These are phyloP conservation scores for Leptosphaerulina australis DNA, from an alignment of 2,329 filamentous ascomycete genomes.

Conservation along the genomic window DNA sequence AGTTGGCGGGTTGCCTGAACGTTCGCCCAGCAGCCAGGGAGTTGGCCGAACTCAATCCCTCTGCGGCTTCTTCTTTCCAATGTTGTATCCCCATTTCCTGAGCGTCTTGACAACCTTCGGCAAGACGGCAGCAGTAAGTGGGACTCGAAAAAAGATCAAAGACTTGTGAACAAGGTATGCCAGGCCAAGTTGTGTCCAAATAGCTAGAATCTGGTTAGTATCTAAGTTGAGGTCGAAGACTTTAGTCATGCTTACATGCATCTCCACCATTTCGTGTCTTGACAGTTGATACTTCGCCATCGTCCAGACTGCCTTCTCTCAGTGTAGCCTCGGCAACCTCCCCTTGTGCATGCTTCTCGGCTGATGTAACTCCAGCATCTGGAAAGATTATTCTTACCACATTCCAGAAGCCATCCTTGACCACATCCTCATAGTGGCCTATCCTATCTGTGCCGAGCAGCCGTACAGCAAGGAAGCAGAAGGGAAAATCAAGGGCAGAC, in stretches of 20 bases:
- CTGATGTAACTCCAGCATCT: slow-evolving; percentile 59
- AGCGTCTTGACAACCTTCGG: slow-evolving; percentile 93
- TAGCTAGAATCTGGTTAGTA: slow-evolving; percentile 52
- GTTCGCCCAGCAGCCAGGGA: background rate
- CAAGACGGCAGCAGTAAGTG: slow-evolving; percentile 84
- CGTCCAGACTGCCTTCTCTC: slow-evolving; percentile 46
- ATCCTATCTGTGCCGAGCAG: slow-evolving; percentile 84
- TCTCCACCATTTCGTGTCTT: slow-evolving; percentile 62
- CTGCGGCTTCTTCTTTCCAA: slow-evolving; percentile 73
- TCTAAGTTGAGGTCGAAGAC: background rate
- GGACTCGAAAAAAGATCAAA: slow-evolving; percentile 95
- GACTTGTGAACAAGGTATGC: slow-evolving; percentile 98
- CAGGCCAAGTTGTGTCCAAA: slow-evolving; percentile 86
- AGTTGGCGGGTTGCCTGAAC: background rate
- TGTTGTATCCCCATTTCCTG: slow-evolving; percentile 90
- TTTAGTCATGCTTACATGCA: slow-evolving; percentile 71
- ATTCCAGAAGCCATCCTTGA: slow-evolving; percentile 65
- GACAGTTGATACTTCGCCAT: slow-evolving; percentile 67
- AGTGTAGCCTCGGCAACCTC: slow-evolving; percentile 38
- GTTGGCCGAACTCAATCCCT: slow-evolving; percentile 4
- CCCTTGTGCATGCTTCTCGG: slow-evolving; percentile 48
- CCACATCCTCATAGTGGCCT: slow-evolving; percentile 72
- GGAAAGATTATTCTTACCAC: slow-evolving; percentile 66
- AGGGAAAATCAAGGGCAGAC: slow-evolving; percentile 87
- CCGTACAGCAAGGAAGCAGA: slow-evolving; percentile 89